These are phyloP conservation scores for Suhomyces maxii DNA, from an alignment of 1,139 yeast species.

Conservation along the genomic window DNA sequence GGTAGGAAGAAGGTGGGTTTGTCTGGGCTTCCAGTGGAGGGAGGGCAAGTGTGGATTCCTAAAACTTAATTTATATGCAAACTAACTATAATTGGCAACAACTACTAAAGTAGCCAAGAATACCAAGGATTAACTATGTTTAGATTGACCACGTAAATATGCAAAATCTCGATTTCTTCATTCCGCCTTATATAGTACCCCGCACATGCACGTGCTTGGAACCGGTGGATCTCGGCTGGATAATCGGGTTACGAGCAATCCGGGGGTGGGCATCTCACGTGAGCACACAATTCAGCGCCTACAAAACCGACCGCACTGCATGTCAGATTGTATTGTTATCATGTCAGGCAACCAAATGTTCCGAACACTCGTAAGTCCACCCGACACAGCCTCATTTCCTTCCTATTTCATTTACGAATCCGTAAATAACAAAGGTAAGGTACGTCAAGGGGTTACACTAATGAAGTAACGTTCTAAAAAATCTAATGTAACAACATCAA, in stretches of 20 bases:
- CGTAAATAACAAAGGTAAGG: slow-evolving; percentile 8
- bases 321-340: slow-evolving; percentile 8
- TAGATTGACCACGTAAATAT: too few species aligned
- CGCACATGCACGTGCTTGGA: background rate
- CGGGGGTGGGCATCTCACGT: background rate
- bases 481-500: too few species aligned
- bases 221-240: background rate
- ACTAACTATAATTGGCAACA: too few species aligned
- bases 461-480: too few species aligned
- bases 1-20: too few species aligned
- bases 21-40: too few species aligned
- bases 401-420: slow-evolving; percentile 8
- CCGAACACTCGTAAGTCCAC: slow-evolving; percentile 9
- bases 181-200: background rate
- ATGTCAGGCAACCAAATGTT: slow-evolving; percentile 5
- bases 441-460: background rate
- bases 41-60: too few species aligned
- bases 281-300: background rate
- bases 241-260: background rate
- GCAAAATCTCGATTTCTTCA: too few species aligned
- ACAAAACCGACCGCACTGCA: background rate
- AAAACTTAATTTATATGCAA: too few species aligned
- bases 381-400: slow-evolving; percentile 10
- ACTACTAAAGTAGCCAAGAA: too few species aligned
- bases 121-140: too few species aligned